phyloP scores from a whole-genome alignment of 345 rosid genomes.

The Pelargonium nanum region DNA sequence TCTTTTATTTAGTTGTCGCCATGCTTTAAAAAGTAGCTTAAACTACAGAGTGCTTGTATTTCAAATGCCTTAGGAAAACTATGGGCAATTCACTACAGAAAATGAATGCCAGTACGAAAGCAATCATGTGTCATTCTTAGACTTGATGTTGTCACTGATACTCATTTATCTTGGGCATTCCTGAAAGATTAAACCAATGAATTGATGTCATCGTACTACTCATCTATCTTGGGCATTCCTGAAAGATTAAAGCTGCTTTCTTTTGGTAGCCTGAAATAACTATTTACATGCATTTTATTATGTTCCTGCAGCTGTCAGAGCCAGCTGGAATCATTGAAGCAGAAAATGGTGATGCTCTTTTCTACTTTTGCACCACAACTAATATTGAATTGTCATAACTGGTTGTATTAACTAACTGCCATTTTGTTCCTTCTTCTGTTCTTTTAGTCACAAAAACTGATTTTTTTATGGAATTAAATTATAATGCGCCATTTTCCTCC shows the following conservation, averaged over 20 bases:
- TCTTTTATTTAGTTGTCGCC: not conserved
- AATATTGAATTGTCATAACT: not conserved
- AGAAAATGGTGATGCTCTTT: conserved; percentile 48
- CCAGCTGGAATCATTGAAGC: conserved; percentile 78
- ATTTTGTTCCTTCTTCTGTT: not conserved
- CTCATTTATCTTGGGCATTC: not conserved
- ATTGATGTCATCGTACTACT: too few relatives aligned
- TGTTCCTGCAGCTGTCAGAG: conserved; percentile 69
- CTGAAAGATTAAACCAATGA: not conserved
- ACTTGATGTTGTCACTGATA: too few relatives aligned
- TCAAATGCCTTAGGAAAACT: too few relatives aligned
- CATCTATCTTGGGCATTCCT: not conserved
- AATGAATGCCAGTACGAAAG: not conserved
- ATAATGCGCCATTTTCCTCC: not conserved
- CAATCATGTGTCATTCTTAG: not conserved
- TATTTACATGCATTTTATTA: conserved; percentile 6
- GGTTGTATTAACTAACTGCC: not conserved
- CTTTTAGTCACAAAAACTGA: not conserved
- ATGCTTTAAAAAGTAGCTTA: too few relatives aligned
- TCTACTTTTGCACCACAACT: not conserved
- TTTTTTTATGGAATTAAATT: not conserved
- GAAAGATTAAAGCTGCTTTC: not conserved
- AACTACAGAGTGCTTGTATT: too few relatives aligned
- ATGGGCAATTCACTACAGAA: not conserved
- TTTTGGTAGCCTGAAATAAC: conserved; percentile 8